Conservation (phyloP, 176 grass and related monocot genomes). For the Oryza rufipogon region DNA sequence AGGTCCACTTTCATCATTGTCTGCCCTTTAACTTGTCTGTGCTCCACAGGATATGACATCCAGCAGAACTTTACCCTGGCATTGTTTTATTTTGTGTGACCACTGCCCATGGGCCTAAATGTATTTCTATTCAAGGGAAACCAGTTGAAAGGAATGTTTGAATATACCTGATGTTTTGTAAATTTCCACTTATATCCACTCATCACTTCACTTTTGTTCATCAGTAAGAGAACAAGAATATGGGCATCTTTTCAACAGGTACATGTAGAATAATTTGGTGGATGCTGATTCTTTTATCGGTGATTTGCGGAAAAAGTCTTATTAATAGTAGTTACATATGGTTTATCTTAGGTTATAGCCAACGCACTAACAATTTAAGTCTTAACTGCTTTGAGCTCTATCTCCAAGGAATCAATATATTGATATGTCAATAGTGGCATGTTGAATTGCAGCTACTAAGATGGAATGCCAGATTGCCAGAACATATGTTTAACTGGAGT, state of each 20-base stretch:
- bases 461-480: no score
- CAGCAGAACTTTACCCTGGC: conserved; percentile 71
- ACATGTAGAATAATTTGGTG: neutral
- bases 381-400: no score
- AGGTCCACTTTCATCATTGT: conserved; percentile 79
- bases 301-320: neutral
- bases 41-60: conserved; percentile 66
- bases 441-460: no score
- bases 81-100: conserved; percentile 79
- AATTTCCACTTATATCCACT: neutral
- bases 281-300: neutral
- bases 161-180: conserved; percentile 76
- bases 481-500: no score
- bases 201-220: neutral
- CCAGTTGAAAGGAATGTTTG: conserved; percentile 79
- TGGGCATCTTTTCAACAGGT: neutral
- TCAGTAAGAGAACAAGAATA: neutral
- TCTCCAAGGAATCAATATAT: no score
- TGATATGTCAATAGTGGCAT: no score
- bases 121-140: conserved; percentile 68
- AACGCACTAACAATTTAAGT: no score
- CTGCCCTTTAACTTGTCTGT: conserved; percentile 76
- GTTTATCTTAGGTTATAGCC: no score
- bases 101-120: conserved; percentile 67
- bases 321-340: no score